Conservation (phyloP, 495 filamentous ascomycete genomes). For the Penicillium waksmanii region DNA sequence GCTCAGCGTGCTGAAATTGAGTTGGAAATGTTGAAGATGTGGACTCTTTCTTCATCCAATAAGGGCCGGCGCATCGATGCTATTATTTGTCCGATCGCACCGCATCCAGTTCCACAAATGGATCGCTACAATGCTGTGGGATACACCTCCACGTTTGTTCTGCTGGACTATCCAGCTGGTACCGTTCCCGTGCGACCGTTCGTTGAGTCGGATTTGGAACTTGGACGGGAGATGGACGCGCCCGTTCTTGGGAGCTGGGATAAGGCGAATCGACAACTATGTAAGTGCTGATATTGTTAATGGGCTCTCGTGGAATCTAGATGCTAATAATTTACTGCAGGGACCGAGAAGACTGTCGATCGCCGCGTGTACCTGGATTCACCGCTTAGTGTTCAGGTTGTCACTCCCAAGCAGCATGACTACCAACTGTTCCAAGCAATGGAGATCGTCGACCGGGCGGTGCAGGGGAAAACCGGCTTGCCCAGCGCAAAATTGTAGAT, state of each 20-base stretch:
- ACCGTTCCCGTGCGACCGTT: constrained; percentile 57
- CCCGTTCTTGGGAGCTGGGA: constrained; percentile 60
- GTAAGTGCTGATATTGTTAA: constrained; percentile 42
- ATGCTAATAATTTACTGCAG: constrained; percentile 25
- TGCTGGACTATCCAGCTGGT: constrained; percentile 66
- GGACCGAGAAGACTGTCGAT: constrained; percentile 56
- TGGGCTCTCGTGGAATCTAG: too few species aligned
- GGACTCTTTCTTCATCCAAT: constrained; percentile 36
- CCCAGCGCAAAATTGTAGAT: constrained; percentile 28
- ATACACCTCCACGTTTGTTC: constrained; percentile 63
- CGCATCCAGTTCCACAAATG: constrained; percentile 65
- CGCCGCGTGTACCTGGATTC: constrained; percentile 59
- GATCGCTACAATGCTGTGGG: constrained; percentile 65
- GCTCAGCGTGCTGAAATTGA: constrained; percentile 53
- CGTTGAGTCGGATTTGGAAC: constrained; percentile 50
- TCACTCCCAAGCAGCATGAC: constrained; percentile 63
- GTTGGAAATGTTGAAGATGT: constrained; percentile 59
- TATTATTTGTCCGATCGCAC: constrained; percentile 58
- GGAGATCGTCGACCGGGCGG: constrained; percentile 51
- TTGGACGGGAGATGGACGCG: constrained; percentile 44
- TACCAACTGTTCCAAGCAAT: constrained; percentile 59
- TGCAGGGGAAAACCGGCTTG: constrained; percentile 25
- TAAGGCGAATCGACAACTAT: constrained; percentile 61
- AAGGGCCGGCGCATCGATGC: constrained; percentile 52
- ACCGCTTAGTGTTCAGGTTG: constrained; percentile 61